A percentile compares a stretch with the other conserved stretches of the same genome.
These are phyloP conservation scores for Umbelopsis sp. DNA, from an alignment of 371 early-diverging fungal species.

Conservation along the genomic window DNA sequence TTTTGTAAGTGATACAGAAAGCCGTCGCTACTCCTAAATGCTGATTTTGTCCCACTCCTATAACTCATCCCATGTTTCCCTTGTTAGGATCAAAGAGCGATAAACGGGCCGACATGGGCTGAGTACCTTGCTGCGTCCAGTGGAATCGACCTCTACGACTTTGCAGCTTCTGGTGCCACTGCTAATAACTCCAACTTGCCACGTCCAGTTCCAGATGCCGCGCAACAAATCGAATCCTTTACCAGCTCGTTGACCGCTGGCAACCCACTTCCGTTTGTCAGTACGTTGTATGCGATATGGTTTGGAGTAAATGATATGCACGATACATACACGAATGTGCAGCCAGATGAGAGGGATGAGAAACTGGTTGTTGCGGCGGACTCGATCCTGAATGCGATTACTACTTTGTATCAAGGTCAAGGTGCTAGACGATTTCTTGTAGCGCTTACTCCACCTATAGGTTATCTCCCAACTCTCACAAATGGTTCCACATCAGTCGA, in stretches of 20 bases:
- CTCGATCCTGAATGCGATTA: slow-evolving; percentile 21
- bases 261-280: slow-evolving; percentile 1
- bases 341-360: neutral
- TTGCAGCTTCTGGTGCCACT: slow-evolving; percentile 33
- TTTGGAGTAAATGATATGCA: slow-evolving; percentile 34
- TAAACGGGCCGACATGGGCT: slow-evolving; percentile 31
- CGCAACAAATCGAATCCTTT: slow-evolving; percentile 19
- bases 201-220: slow-evolving; percentile 20
- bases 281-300: neutral
- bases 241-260: neutral
- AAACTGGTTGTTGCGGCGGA: slow-evolving; percentile 3
- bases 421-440: neutral
- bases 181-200: slow-evolving; percentile 25
- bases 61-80: neutral
- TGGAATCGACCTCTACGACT: slow-evolving; percentile 29
- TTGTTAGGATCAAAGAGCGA: slow-evolving; percentile 22
- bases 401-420: neutral
- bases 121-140: slow-evolving; percentile 27
- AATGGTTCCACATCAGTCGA: slow-evolving; percentile 6
- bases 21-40: neutral
- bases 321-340: slow-evolving; percentile 25
- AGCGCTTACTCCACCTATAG: neutral
- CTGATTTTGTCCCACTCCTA: neutral
- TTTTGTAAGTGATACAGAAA: slow-evolving; percentile 6
- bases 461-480: neutral